Base-by-base conservation (phyloP, 2,329 filamentous ascomycete species). In the Fusarium duplospermum region DNA sequence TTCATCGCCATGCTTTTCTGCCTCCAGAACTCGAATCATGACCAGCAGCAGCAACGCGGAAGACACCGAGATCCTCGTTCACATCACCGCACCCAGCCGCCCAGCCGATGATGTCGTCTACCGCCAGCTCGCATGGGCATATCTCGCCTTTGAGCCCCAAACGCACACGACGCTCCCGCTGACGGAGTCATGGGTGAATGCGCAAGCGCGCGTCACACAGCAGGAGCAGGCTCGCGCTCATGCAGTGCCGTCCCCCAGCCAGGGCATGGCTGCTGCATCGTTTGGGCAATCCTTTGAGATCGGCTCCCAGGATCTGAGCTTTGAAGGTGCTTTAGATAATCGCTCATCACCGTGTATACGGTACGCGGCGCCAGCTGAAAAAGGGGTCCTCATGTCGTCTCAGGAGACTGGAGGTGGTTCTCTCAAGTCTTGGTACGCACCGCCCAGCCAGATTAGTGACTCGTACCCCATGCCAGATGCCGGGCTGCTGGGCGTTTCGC, bases 31-130 rank as follows among this genome's bases (percentile, higher is more conserved):
- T 47, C 62, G 54, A 66, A 69, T 31, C 58, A 82, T 82, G 81
- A 72, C 76, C 57, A 68, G 67, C 47, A 76, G 71, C 66, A 77
- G 71, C 66, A 61, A 67, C 56, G 70, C 66, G 50, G 67, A 70
- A 20, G 81, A 86, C 67, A 82, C 85, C 61, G 88, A 91, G 80
- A 88, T 90, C 52, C 83, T 91, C 52, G 85, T 90, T 60, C 89
- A 91, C 77, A 84, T 89, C 64, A 80, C 86, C 13, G 89, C 89
- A 33, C 87, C 88, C 8, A 86, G 87, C 75, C 84, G 79, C 42
- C 81, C 83, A 24, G 74, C 77, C 13, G 87, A 90, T 72, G 89
- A 91, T 80, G 80, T 76, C 20, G 74, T 76, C 16, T 90, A 90
- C 71, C 82, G 88, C 36, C 79, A 82, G n/a, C 81, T 89, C 24